These are phyloP conservation scores for Ascochyta clinopodiicola DNA, from an alignment of 2,329 filamentous ascomycete genomes.

Conservation along the genomic window DNA sequence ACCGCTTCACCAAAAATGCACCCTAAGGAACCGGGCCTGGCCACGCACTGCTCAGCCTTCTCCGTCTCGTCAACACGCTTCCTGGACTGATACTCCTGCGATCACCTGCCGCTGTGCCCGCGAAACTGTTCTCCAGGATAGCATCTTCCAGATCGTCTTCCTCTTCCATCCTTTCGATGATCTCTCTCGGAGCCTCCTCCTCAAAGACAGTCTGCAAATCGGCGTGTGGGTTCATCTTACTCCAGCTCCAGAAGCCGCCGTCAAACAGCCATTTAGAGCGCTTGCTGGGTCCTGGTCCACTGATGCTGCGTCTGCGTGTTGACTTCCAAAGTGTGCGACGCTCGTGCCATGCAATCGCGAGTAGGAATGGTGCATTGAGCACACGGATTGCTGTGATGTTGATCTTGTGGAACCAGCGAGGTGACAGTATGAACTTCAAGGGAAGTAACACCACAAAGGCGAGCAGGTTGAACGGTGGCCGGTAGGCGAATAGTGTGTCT, in stretches of 20 bases:
- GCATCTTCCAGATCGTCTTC: conserved; percentile 57
- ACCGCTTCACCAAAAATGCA: not conserved
- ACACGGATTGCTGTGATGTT: conserved; percentile 78
- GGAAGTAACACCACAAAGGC: conserved; percentile 77
- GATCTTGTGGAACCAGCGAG: conserved; percentile 89
- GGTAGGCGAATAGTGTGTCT: conserved; percentile 82
- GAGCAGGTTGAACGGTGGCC: conserved; percentile 82
- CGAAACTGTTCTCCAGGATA: conserved; percentile 51
- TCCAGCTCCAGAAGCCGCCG: conserved; percentile 57
- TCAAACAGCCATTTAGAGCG: conserved; percentile 57
- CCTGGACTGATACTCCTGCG: conserved; percentile 42
- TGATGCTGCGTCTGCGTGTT: conserved; percentile 34
- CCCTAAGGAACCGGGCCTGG: conserved; percentile 27
- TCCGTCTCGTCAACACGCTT: conserved; percentile 38
- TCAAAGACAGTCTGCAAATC: conserved; percentile 78
- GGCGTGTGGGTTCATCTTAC: conserved; percentile 70
- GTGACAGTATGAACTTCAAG: conserved; percentile 77
- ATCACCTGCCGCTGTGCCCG: conserved; percentile 20
- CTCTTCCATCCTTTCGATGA: conserved; percentile 57
- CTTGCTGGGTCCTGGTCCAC: conserved; percentile 46
- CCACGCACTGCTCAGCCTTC: conserved; percentile 47
- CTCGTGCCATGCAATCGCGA: conserved; percentile 74
- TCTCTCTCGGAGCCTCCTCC: conserved; percentile 67
- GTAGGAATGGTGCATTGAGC: conserved; percentile 76
- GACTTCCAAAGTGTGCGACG: conserved; percentile 71